Evolutionary conservation across 1,284 basidiomycete species (phyloP).

Genomic region (Marasmius oreades): DNA sequence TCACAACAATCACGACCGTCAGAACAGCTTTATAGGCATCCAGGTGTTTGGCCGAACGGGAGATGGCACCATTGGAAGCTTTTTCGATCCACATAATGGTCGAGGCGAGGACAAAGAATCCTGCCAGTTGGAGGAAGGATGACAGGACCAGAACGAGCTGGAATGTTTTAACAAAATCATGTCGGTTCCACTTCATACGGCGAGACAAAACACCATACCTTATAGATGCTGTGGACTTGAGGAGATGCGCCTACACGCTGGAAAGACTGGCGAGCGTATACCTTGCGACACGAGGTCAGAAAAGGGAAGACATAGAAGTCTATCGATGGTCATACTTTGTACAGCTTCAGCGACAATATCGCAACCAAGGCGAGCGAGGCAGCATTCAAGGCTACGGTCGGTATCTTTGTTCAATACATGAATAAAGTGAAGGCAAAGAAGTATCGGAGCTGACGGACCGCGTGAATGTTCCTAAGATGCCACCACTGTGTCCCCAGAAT

Average conservation of each 20-base stretch:
- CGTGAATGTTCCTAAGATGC: constrained; percentile 27
- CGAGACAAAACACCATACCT: constrained; percentile 24
- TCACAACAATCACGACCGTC: constrained; percentile 37
- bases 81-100: constrained; percentile 52
- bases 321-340: constrained; percentile 28
- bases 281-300: constrained; percentile 24
- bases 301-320: background rate
- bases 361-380: constrained; percentile 28
- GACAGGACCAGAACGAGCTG: constrained; percentile 48
- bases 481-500: constrained; percentile 36
- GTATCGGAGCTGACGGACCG: constrained; percentile 24
- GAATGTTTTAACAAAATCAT: background rate
- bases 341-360: constrained; percentile 35
- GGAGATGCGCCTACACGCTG: constrained; percentile 45
- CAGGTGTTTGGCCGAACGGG: constrained; percentile 28
- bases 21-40: constrained; percentile 40
- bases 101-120: constrained; percentile 48
- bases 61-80: constrained; percentile 34
- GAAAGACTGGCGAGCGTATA: constrained; percentile 47
- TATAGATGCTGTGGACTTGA: constrained; percentile 44
- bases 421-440: background rate
- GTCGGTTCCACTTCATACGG: background rate
- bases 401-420: constrained; percentile 27
- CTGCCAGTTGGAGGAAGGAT: constrained; percentile 45
- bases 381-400: constrained; percentile 32